A percentile compares a stretch with the other conserved stretches of the same genome.
These are phyloP conservation scores for Pestalotiopsis sp. DNA, from an alignment of 2,329 filamentous ascomycete species.

Conservation along the genomic window DNA sequence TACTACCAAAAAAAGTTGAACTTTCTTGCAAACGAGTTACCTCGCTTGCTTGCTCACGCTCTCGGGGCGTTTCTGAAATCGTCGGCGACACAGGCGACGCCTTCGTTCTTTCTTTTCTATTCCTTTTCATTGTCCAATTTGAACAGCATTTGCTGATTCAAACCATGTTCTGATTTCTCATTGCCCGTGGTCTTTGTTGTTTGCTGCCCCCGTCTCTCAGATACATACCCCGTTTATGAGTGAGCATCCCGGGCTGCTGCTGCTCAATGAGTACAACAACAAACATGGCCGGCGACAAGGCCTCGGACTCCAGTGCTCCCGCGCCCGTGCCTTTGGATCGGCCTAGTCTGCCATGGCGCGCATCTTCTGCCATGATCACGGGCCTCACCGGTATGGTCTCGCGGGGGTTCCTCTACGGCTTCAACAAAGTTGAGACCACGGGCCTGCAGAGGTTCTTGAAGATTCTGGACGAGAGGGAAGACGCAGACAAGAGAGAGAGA, in stretches of 20 bases:
- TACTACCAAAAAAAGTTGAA: not conserved
- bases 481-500: slow-evolving; percentile 67
- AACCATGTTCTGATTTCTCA: not conserved
- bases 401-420: slow-evolving; percentile 72
- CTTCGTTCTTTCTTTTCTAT: not conserved
- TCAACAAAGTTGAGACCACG: slow-evolving; percentile 76
- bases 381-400: slow-evolving; percentile 72
- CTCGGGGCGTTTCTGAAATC: not conserved
- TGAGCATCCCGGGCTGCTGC: not conserved
- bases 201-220: not conserved
- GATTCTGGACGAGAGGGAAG: slow-evolving; percentile 72
- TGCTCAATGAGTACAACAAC: not conserved
- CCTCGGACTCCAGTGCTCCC: not conserved
- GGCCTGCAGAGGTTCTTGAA: slow-evolving; percentile 77
- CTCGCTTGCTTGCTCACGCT: not conserved
- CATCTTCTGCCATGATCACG: slow-evolving; percentile 75
- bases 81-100: not conserved
- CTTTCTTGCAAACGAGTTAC: not conserved
- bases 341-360: slow-evolving; percentile 71
- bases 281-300: slow-evolving; percentile 8
- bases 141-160: not conserved
- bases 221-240: not conserved
- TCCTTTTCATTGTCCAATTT: not conserved
- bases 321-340: slow-evolving; percentile 31
- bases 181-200: not conserved